Evolutionary conservation across 2,329 filamentous ascomycete genomes (phyloP), one percentile per base, ranked within the genome.

Genomic region (Didymella glomerata): DNA sequence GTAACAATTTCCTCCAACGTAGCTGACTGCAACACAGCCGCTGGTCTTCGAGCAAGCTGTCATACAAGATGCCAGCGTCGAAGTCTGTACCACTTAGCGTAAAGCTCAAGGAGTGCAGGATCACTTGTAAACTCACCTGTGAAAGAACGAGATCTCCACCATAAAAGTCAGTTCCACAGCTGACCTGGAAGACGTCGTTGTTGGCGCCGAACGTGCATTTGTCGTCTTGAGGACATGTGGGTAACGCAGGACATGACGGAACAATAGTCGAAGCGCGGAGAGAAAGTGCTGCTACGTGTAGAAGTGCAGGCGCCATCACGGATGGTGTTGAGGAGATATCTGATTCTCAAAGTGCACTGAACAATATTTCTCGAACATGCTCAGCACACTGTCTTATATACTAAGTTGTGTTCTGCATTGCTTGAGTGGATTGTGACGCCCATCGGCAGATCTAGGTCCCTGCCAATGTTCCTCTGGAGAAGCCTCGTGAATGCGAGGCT

Each of bases 1-100:
- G 22, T 56, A 56, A 13, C 46, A 56, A 16, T 56, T 47, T n/a
- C 20, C 18, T 24, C 38, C 40, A 14, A 56, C 46, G 22, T 56
- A 56, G 46, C 53, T 56, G 8, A 20, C 47, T 10, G 46, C 53
- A 4, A 49, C 46, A n/a, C 53, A 56, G 2, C 14, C n/a, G 5
- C n/a, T 28, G 1, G 27, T 49, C 3, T 9, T 22, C 3, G 46
- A 22, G 20, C 53, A 56, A 22, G 22, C 30, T 7, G 16, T 34
- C 46, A 56, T n/a, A 13, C 53, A 56, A 8, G 3, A 3, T 3
- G 38, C 27, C 16, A 56, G 46, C 10, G 53, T 56, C 3, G 53
- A 45, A 8, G 40, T 30, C 53, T 49, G 8, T 2, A 14, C n/a
- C 11, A 14, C 20, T 52, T 8, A 45, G 40, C 18, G 41, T 2